A percentile compares a stretch with the other conserved stretches of the same genome.
Conservation (phyloP, 495 filamentous ascomycete species). For the Tuber aestivum region DNA sequence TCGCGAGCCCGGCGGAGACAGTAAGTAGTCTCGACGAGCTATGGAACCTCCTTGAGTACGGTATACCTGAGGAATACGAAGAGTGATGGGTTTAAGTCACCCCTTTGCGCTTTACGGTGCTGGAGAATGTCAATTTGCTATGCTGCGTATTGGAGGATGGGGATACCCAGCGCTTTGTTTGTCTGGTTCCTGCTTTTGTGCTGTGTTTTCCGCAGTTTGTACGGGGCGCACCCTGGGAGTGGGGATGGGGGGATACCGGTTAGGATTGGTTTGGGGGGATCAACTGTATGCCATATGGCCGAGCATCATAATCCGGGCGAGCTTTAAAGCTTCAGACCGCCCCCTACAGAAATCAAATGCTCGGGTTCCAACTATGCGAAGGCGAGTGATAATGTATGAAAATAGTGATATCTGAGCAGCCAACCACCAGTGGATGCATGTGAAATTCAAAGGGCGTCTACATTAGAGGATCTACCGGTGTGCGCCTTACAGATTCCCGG, state of each 20-base stretch:
- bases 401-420: neutral
- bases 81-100: neutral
- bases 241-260: neutral
- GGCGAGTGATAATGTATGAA: neutral
- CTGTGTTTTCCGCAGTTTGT: neutral
- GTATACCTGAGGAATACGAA: constrained; percentile 18
- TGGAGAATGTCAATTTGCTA: too few species aligned
- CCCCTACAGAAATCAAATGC: neutral
- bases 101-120: neutral
- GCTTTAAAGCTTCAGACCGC: neutral
- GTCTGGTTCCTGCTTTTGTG: neutral
- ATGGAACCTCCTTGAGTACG: constrained; percentile 47
- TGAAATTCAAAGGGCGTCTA: neutral
- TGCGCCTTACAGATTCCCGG: neutral
- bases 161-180: neutral
- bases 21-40: constrained; percentile 82
- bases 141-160: neutral
- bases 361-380: neutral
- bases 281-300: neutral
- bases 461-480: neutral
- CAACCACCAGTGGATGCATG: neutral
- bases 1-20: constrained; percentile 85
- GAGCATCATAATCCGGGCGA: neutral
- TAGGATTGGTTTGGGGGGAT: neutral
- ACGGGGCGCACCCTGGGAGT: neutral